Conservation (phyloP, 371 early-diverging fungal genomes). For the Mortierella sp. region DNA sequence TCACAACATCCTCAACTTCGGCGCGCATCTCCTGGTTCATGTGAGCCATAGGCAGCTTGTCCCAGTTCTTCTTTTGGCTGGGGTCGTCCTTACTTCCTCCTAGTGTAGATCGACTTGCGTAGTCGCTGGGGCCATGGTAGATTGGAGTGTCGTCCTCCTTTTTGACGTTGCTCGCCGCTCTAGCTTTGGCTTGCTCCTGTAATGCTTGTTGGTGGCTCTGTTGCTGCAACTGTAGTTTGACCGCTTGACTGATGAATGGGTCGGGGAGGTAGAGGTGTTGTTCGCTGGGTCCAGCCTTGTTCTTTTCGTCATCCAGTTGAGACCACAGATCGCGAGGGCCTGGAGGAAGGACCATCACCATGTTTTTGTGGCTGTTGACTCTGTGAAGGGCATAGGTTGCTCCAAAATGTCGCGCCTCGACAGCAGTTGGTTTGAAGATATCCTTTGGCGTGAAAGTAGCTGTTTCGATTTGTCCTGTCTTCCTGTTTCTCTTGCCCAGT, state of each 20-base stretch:
- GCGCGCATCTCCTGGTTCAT: slow-evolving; percentile 76
- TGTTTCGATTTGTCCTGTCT: slow-evolving; percentile 73
- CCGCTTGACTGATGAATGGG: slow-evolving; percentile 76
- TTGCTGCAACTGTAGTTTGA: slow-evolving; percentile 48
- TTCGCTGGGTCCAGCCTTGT: slow-evolving; percentile 57
- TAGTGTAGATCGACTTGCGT: slow-evolving; percentile 48
- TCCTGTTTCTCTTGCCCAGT: slow-evolving; percentile 78
- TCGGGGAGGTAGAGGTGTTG: slow-evolving; percentile 79
- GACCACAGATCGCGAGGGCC: slow-evolving; percentile 81
- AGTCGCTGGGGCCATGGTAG: slow-evolving; percentile 33
- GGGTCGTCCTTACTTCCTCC: slow-evolving; percentile 57
- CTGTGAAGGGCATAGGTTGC: slow-evolving; percentile 90
- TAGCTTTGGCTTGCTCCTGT: slow-evolving; percentile 57
- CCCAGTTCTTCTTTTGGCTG: slow-evolving; percentile 72
- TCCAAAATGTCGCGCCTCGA: slow-evolving; percentile 84
- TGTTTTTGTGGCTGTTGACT: slow-evolving; percentile 78
- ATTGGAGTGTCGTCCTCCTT: slow-evolving; percentile 17
- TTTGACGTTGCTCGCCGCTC: slow-evolving; percentile 35
- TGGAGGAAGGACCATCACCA: slow-evolving; percentile 84
- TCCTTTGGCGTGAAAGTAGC: slow-evolving; percentile 63
- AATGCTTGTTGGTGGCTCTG: slow-evolving; percentile 46
- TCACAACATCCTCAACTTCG: slow-evolving; percentile 75
- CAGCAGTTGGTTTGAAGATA: slow-evolving; percentile 64
- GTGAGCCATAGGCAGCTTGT: slow-evolving; percentile 76
- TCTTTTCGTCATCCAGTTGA: slow-evolving; percentile 67